phyloP scores from a whole-genome alignment of 495 filamentous ascomycete species.

The Patellaria atrata region DNA sequence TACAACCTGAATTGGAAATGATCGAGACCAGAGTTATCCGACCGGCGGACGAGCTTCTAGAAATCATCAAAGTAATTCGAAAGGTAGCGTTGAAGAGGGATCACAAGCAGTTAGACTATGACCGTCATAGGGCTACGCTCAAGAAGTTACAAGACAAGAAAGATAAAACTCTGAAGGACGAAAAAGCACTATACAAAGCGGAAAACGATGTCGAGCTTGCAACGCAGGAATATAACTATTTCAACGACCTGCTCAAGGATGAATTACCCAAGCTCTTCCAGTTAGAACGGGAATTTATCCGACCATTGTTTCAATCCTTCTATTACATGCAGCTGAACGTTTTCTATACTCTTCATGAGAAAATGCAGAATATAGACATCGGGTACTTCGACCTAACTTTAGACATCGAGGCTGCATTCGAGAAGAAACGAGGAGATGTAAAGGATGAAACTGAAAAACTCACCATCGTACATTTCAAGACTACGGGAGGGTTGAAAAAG shows the following conservation, averaged over 20 bases:
- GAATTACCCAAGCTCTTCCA: slow-evolving; percentile 86
- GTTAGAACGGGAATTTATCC: slow-evolving; percentile 94
- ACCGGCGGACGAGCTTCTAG: slow-evolving; percentile 87
- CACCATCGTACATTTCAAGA: slow-evolving; percentile 75
- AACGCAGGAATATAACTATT: slow-evolving; percentile 91
- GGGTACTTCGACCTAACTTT: slow-evolving; percentile 88
- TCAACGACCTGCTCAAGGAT: slow-evolving; percentile 90
- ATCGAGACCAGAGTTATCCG: slow-evolving; percentile 83
- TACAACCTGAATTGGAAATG: slow-evolving; percentile 91
- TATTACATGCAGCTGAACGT: slow-evolving; percentile 99
- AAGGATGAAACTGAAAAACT: slow-evolving; percentile 71
- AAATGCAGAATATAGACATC: slow-evolving; percentile 92
- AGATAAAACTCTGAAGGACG: slow-evolving; percentile 89
- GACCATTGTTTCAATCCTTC: slow-evolving; percentile 94
- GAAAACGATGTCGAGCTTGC: slow-evolving; percentile 84
- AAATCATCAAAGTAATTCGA: slow-evolving; percentile 86
- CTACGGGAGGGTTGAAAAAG: slow-evolving; percentile 54
- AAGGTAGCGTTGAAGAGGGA: slow-evolving; percentile 83
- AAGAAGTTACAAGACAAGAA: slow-evolving; percentile 98
- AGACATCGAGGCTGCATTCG: slow-evolving; percentile 82
- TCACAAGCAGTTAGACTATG: slow-evolving; percentile 95
- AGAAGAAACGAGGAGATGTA: slow-evolving; percentile 72
- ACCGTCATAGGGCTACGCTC: slow-evolving; percentile 62
- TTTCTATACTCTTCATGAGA: slow-evolving; percentile 96
- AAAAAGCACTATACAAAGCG: slow-evolving; percentile 92